Conservation (phyloP, 2,329 filamentous ascomycete genomes). For the Aspergillus novoparasiticus region DNA sequence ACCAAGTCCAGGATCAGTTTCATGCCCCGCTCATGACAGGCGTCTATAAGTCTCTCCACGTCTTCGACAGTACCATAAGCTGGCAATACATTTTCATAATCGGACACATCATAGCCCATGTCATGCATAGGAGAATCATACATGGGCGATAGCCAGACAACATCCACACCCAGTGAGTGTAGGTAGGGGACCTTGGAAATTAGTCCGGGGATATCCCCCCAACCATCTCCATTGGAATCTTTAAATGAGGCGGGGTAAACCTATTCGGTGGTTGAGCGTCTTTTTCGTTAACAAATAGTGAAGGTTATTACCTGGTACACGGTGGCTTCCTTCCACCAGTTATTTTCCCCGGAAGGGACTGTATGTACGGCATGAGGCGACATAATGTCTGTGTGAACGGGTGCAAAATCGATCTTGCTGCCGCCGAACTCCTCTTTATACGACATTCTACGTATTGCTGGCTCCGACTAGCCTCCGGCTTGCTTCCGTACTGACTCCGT, state of each 20-base stretch:
- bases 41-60: slow-evolving; percentile 59
- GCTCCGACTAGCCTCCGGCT: slow-evolving; percentile 17
- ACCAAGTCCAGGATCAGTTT: slow-evolving; percentile 70
- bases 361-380: slow-evolving; percentile 18
- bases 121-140: slow-evolving; percentile 66
- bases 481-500: not conserved
- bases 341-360: slow-evolving; percentile 25
- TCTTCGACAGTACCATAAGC: slow-evolving; percentile 65
- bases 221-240: slow-evolving; percentile 62
- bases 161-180: slow-evolving; percentile 61
- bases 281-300: not conserved
- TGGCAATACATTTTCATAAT: slow-evolving; percentile 64
- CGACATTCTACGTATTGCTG: not conserved
- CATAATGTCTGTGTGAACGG: slow-evolving; percentile 9
- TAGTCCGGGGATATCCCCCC: slow-evolving; percentile 66
- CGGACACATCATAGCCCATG: slow-evolving; percentile 70
- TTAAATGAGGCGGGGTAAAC: slow-evolving; percentile 43
- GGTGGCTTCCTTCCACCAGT: slow-evolving; percentile 42
- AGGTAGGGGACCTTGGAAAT: slow-evolving; percentile 66
- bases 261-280: not conserved
- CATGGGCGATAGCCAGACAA: slow-evolving; percentile 69
- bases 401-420: not conserved
- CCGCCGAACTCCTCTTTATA: not conserved
- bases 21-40: slow-evolving; percentile 62
- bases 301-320: slow-evolving; percentile 30